Conservation (phyloP, 2,329 filamentous ascomycete genomes). For the Dactylellina sp. region DNA sequence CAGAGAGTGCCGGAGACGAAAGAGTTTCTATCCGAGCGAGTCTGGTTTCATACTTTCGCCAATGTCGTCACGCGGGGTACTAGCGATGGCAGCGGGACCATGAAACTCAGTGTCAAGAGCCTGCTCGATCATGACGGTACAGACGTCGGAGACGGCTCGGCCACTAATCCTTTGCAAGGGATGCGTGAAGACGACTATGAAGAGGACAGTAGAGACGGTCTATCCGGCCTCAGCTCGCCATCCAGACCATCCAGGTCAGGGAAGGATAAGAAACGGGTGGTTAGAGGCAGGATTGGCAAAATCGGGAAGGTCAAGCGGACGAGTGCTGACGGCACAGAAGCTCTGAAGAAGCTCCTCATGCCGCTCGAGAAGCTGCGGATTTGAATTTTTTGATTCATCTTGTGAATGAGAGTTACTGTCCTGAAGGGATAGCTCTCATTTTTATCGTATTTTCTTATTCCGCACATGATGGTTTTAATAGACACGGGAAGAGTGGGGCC, state of each 20-base stretch:
- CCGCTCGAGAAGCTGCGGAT: conserved; percentile 45
- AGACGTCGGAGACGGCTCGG: conserved; percentile 8
- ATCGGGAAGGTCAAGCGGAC: conserved; percentile 52
- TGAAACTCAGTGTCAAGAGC: conserved; percentile 48
- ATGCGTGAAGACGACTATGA: conserved; percentile 13
- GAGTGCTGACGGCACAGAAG: conserved; percentile 33
- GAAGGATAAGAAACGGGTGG: conserved; percentile 41
- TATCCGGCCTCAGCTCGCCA: conserved; percentile 22
- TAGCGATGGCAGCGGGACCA: conserved; percentile 41
- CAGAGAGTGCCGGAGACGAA: conserved; percentile 54
- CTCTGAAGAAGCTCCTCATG: conserved; percentile 51
- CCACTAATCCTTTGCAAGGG: neutral
- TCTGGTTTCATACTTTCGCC: conserved; percentile 55
- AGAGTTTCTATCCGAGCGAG: conserved; percentile 41
- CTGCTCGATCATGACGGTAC: conserved; percentile 16
- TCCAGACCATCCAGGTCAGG: conserved; percentile 23
- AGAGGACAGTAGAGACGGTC: conserved; percentile 5
- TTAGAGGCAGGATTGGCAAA: conserved; percentile 45
- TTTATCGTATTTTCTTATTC: conserved; percentile 14
- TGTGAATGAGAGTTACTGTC: neutral
- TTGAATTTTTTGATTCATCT: conserved; percentile 9
- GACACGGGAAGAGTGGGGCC: conserved; percentile 9
- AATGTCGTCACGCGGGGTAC: conserved; percentile 49
- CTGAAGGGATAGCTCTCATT: conserved; percentile 2
- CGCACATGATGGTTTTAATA: neutral